These are phyloP conservation scores for Eucalyptus paniculata DNA, from an alignment of 345 rosid genomes.

Conservation along the genomic window DNA sequence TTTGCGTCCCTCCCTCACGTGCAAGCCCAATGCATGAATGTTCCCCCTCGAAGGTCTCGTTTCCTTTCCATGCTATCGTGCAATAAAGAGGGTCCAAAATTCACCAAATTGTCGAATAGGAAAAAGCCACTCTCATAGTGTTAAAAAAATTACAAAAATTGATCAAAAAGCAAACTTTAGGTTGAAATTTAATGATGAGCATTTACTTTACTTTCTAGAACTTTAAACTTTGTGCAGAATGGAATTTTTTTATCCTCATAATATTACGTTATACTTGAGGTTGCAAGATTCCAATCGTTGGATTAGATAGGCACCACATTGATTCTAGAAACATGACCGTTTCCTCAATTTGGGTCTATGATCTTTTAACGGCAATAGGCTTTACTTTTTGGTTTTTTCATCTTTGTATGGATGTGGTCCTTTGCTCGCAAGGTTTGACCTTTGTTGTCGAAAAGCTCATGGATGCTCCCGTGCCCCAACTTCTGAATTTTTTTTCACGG, in stretches of 20 bases:
- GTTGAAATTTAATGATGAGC: background rate
- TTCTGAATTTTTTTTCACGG: background rate
- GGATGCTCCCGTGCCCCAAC: background rate
- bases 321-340: background rate
- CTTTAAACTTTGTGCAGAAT: background rate
- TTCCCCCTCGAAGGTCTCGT: background rate
- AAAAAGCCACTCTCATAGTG: background rate
- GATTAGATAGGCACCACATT: background rate
- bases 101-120: background rate
- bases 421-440: background rate
- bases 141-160: background rate
- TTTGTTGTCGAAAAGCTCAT: background rate
- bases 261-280: background rate
- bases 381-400: background rate
- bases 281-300: background rate
- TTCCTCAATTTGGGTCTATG: background rate
- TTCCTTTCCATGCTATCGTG: background rate
- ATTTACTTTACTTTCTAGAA: background rate
- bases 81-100: background rate
- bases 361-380: background rate
- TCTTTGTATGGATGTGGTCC: background rate
- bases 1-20: constrained; percentile 17
- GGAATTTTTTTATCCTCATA: too few relatives aligned
- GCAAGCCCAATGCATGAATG: constrained; percentile 22
- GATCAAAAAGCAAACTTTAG: background rate